Conservation (phyloP, 192 early-diverging fungal species). For the Obelidium mucronatum region DNA sequence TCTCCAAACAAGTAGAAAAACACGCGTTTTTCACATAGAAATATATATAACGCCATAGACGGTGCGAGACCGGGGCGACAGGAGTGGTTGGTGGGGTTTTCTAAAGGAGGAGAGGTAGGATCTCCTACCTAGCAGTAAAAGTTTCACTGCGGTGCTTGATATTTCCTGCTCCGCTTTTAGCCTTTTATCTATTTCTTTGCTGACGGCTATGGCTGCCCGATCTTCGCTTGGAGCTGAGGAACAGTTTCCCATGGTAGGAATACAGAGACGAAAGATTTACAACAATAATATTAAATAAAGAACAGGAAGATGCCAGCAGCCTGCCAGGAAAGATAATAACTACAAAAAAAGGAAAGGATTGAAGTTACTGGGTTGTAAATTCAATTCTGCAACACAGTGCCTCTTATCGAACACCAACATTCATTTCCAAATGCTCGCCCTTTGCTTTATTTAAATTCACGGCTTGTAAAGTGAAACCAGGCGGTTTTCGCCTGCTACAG, state of each 20-base stretch:
- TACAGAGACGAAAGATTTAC: not conserved
- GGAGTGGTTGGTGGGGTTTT: too few species aligned
- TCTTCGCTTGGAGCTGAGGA: not conserved
- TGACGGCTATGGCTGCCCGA: not conserved
- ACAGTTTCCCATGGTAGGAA: conserved; percentile 16
- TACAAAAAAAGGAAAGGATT: too few species aligned
- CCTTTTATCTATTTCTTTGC: conserved; percentile 12
- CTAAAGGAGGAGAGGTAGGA: too few species aligned
- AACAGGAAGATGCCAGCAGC: too few species aligned
- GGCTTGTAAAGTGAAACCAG: conserved; percentile 20
- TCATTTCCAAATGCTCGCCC: not conserved
- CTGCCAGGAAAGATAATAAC: too few species aligned
- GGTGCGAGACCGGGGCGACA: too few species aligned
- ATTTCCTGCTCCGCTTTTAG: conserved; percentile 13
- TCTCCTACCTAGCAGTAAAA: conserved; percentile 18
- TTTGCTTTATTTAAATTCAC: not conserved
- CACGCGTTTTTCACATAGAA: too few species aligned
- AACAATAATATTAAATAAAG: not conserved
- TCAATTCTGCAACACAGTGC: too few species aligned
- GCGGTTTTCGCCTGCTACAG: conserved; percentile 72
- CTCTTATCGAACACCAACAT: not conserved
- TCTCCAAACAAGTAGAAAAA: too few species aligned
- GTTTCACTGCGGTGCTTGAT: not conserved
- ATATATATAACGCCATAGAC: too few species aligned
- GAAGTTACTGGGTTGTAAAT: too few species aligned